Evolutionary conservation across 2,329 filamentous ascomycete species (phyloP).

Genomic region (Parastagonospora avenae): DNA sequence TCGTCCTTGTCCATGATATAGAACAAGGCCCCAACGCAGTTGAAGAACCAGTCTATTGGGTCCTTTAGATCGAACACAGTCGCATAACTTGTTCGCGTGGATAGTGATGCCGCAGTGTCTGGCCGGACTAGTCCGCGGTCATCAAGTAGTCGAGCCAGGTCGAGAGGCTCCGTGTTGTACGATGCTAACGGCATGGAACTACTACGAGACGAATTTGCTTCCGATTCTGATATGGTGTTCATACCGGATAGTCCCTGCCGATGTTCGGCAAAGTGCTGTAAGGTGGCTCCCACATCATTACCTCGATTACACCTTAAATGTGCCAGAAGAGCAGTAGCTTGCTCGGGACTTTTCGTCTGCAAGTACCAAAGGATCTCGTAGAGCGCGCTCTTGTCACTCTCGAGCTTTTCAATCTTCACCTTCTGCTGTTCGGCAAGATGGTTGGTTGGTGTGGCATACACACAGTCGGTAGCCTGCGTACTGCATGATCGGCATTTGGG

Average conservation of each 20-base stretch:
- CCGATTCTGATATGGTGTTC: too few species aligned
- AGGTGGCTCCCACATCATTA: slow-evolving; percentile 7
- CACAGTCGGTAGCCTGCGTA: slow-evolving; percentile 1
- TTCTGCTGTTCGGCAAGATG: slow-evolving; percentile 10
- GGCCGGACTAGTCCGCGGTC: background rate
- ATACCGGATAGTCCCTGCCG: background rate
- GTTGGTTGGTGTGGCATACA: slow-evolving; percentile 5
- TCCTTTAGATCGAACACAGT: slow-evolving; percentile 6
- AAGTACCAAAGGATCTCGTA: slow-evolving; percentile 22
- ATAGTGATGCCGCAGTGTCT: background rate
- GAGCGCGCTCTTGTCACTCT: slow-evolving; percentile 11
- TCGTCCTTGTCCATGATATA: slow-evolving; percentile 18
- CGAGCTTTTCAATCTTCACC: slow-evolving; percentile 9
- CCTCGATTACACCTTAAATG: slow-evolving; percentile 3
- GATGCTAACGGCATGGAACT: background rate
- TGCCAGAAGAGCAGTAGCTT: slow-evolving; percentile 14
- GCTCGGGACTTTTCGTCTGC: slow-evolving; percentile 14
- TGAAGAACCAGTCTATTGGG: slow-evolving; percentile 15
- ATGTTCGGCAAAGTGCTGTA: slow-evolving; percentile 6
- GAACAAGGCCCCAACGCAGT: slow-evolving; percentile 20
- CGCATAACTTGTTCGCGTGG: slow-evolving; percentile 1
- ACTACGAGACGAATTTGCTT: too few species aligned
- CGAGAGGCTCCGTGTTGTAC: background rate
- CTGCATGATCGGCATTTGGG: slow-evolving; percentile 10
- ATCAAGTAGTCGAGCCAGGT: background rate